Percentiles rank a stretch among this genome's conserved stretches.
Conservation (phyloP, 805 yeast genomes). For the Alloascoidea africana region DNA sequence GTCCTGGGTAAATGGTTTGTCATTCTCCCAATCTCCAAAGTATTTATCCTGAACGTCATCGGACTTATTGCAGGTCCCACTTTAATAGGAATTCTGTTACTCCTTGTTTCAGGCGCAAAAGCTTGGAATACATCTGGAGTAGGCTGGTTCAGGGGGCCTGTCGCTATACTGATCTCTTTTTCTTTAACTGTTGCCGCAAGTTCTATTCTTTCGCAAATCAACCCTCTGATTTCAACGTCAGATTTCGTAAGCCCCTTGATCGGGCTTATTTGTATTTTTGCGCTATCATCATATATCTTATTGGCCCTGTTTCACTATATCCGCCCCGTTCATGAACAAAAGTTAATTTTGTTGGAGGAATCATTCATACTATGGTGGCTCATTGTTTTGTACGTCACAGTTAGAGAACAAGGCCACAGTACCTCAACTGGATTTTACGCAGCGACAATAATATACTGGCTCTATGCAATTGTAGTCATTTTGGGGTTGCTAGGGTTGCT, state of each 20-base stretch:
- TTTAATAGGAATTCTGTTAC: slow-evolving; percentile 29
- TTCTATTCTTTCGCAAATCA: slow-evolving; percentile 23
- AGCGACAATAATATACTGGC: slow-evolving; percentile 20
- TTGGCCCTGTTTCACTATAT: slow-evolving; percentile 28
- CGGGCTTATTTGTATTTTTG: slow-evolving; percentile 27
- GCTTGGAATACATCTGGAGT: slow-evolving; percentile 15
- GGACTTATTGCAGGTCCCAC: slow-evolving; percentile 42
- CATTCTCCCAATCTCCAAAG: slow-evolving; percentile 30
- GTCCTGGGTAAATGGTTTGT: slow-evolving; percentile 42
- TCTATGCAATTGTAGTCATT: slow-evolving; percentile 22
- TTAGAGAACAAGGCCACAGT: slow-evolving; percentile 27
- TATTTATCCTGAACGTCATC: slow-evolving; percentile 37
- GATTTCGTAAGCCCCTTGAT: slow-evolving; percentile 34
- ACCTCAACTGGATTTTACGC: slow-evolving; percentile 24
- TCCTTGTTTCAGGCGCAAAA: slow-evolving; percentile 20
- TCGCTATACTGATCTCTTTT: slow-evolving; percentile 33
- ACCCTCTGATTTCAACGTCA: slow-evolving; percentile 37
- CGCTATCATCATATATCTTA: slow-evolving; percentile 40
- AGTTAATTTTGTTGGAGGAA: slow-evolving; percentile 41
- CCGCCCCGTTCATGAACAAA: slow-evolving; percentile 40
- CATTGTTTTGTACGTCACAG: slow-evolving; percentile 32
- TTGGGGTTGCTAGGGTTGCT: slow-evolving; percentile 30
- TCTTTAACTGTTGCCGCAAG: slow-evolving; percentile 21
- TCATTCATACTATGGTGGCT: slow-evolving; percentile 44
- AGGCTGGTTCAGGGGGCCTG: slow-evolving; percentile 41